A percentile compares a stretch with the other conserved stretches of the same genome.
Evolutionary conservation across 768 basidiomycete genomes (phyloP).

Genomic region (Coprinopsis cinerea): DNA sequence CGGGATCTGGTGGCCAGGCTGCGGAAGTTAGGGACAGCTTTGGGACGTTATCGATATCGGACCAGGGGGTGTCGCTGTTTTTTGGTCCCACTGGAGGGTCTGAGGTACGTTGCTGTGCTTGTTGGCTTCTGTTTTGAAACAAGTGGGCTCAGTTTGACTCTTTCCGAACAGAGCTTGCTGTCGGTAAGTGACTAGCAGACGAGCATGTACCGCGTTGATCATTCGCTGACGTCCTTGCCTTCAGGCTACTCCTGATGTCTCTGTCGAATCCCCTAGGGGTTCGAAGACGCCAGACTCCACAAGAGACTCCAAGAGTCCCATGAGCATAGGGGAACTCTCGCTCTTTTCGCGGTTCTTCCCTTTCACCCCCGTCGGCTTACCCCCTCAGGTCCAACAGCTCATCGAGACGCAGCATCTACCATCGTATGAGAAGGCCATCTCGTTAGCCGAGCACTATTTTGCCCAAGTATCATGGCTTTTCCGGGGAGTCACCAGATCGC

Average conservation of each 20-base stretch:
- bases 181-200: neutral
- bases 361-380: slow-evolving; percentile 52
- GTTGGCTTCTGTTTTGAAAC: neutral
- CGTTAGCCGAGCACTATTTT: slow-evolving; percentile 59
- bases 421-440: slow-evolving; percentile 41
- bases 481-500: slow-evolving; percentile 54
- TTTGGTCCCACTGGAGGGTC: slow-evolving; percentile 65
- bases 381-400: slow-evolving; percentile 39
- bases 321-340: slow-evolving; percentile 24
- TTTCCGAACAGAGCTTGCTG: neutral
- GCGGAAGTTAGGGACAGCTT: slow-evolving; percentile 50
- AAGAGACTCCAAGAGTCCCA: slow-evolving; percentile 13
- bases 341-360: slow-evolving; percentile 60
- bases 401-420: slow-evolving; percentile 50
- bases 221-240: neutral
- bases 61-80: slow-evolving; percentile 55
- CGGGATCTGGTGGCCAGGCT: slow-evolving; percentile 9
- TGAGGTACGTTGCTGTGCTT: slow-evolving; percentile 41
- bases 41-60: slow-evolving; percentile 55
- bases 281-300: slow-evolving; percentile 19
- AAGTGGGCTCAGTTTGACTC: neutral
- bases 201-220: neutral
- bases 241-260: slow-evolving; percentile 2
- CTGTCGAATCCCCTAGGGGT: slow-evolving; percentile 22
- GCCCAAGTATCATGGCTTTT: slow-evolving; percentile 58